Base-by-base conservation (phyloP, 2,329 filamentous ascomycete genomes). In the Colletotrichum tofieldiae region DNA sequence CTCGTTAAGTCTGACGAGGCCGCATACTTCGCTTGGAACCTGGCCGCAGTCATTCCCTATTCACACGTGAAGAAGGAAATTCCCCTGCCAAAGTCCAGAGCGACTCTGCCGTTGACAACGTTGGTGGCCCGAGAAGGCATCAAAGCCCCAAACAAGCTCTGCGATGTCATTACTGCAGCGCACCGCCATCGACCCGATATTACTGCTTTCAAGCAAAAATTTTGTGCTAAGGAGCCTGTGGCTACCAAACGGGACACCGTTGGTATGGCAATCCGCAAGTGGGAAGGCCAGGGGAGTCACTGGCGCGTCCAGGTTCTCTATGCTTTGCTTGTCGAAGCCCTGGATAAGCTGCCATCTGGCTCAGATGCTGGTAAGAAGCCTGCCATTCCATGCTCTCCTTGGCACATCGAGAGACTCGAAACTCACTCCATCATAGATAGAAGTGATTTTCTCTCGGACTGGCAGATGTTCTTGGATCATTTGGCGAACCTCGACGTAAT, bases 11-110 rank as follows among this genome's bases (percentile, higher is more conserved):
- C 90, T 64, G 82, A 89, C 0, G 90, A 93, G 62, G 92, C 92
- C 23, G 79, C 82, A n/a, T 95, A 93, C 79, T 84, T 92, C 55
- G 89, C 92, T 8, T 98, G 95, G 95, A 84, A 93, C 23, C 86
- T 97, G 26, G 90, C 92, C 2, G 91, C 94, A 6, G 81, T 97
- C 32, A 87, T 90, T 18, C 95, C 95, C 0, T 98, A 94, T 91
- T 79, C 90, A 84, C 78, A 84, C 84, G 75, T 87, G 9, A 93
- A 90, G 77, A 39, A 29, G 5, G 69, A 72, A 35, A 29, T 69
- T 4, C n/a, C 79, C 83, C 60, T 45, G 16, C 37, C 65, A 81
- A 81, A 26, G 84, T 88, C 4, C 86, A 88, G 26, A 43, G 49
- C 9, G 18, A 64, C 59, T 20, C 90, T 92, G 0, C 77, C 80